Evolutionary conservation across 495 filamentous ascomycete species (phyloP), one percentile per base, ranked within the genome.

Genomic region (Hypomontagnella monticulosa): DNA sequence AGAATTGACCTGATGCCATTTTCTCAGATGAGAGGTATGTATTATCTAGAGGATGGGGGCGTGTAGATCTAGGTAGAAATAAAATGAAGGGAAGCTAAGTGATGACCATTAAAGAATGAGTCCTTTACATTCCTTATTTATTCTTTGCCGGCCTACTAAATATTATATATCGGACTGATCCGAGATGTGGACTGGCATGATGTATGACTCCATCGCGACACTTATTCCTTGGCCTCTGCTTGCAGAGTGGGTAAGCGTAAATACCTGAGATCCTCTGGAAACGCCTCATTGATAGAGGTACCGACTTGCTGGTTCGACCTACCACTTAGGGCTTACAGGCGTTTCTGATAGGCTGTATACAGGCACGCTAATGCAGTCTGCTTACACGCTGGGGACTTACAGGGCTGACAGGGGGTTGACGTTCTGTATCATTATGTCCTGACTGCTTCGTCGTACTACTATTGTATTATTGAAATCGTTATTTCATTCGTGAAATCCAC

Each of bases 1-100:
- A 72, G 70, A 79, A 72, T 4, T 63, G 59, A 8, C 68, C 67
- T 36, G 75, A 78, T n/a, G 75, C 78, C 76, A 80, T 80, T 40
- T 11, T 43, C 15, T 52, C 14, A 10, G 9, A 16, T 19, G 18
- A 52, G 15, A 19, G 15, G 30, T 50, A 5, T 2, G 14, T 49
- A 19, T 33, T 15, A 23, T 48, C 10, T 37, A 11, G 32, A 50
- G 30, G 10, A 14, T 32, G 20, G 14, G 20, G 47, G 30, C 4
- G n/a, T 47, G 1, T 47, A 47, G n/a, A 19, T 14, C 1, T 48
- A 11, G 16, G 44, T 16, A n/a, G 23, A 5, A 16, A 0, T 18
- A 33, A 49, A 27, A 0, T 37, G 15, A 10, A 37, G 36, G 9
- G 37, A 16, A 42, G 40, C n/a, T 36, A 40, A 54, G 32, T 18